A percentile compares a stretch with the other conserved stretches of the same genome.
These are phyloP conservation scores for Craspedostauros australis DNA, from an alignment of 108 stramenopile species.

Conservation along the genomic window DNA sequence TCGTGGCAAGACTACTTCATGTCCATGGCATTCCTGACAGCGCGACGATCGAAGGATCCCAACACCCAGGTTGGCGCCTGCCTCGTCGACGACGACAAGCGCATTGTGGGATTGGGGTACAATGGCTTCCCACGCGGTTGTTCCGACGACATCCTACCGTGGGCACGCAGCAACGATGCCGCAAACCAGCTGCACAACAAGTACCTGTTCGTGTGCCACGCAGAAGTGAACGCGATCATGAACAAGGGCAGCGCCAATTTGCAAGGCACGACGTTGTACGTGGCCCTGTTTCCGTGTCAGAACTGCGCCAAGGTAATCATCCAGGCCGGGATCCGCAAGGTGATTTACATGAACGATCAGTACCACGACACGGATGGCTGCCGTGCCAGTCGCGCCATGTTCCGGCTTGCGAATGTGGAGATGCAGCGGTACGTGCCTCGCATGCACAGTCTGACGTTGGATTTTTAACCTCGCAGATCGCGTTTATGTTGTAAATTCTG, in stretches of 20 bases:
- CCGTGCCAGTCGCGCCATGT: conserved; percentile 87
- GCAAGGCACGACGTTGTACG: conserved; percentile 81
- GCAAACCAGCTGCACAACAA: conserved; percentile 77
- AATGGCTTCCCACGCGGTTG: conserved; percentile 96
- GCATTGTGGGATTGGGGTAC: conserved; percentile 96
- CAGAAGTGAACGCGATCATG: conserved; percentile 97
- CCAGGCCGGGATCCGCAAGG: conserved; percentile 91
- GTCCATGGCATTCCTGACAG: conserved; percentile 90
- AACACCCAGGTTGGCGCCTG: conserved; percentile 95
- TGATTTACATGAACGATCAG: conserved; percentile 91
- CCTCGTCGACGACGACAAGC: conserved; percentile 49
- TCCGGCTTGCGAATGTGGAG: conserved; percentile 81
- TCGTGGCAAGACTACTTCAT: conserved; percentile 97
- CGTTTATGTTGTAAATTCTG: too few relatives aligned
- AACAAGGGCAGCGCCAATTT: conserved; percentile 90
- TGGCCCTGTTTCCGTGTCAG: conserved; percentile 96
- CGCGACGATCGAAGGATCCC: conserved; percentile 95
- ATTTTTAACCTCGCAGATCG: too few relatives aligned
- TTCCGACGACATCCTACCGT: conserved; percentile 88
- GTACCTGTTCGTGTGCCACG: conserved; percentile 97
- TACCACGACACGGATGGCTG: conserved; percentile 86
- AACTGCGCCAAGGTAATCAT: conserved; percentile 97
- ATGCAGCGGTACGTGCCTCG: conserved; percentile 48
- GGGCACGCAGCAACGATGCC: conserved; percentile 51
- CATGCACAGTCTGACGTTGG: too few relatives aligned